Percentiles rank a stretch among this genome's conserved stretches.
These are phyloP conservation scores for Nemophila menziesii DNA, from an alignment of 257 asterid genomes.

Conservation along the genomic window DNA sequence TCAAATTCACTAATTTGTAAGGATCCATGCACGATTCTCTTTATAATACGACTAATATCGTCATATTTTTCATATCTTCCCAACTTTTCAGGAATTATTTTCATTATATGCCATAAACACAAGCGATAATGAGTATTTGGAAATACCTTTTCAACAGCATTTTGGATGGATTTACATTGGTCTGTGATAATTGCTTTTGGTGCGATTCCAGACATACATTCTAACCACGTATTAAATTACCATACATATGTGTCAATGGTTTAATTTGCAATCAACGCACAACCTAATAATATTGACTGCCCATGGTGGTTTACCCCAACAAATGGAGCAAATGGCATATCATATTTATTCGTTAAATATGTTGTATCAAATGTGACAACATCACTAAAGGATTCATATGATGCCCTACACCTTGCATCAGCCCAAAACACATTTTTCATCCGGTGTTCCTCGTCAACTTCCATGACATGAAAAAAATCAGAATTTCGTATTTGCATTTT, in stretches of 20 bases:
- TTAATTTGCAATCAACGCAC: neutral
- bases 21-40: neutral
- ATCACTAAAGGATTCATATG: conserved; percentile 5
- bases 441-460: neutral
- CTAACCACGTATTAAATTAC: neutral
- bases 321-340: conserved; percentile 4
- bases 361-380: conserved; percentile 7
- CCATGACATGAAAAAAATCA: conserved; percentile 3
- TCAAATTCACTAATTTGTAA: neutral
- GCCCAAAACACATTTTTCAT: conserved; percentile 10
- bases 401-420: conserved; percentile 4
- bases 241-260: neutral
- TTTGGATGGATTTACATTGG: no score
- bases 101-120: no score
- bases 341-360: conserved; percentile 2
- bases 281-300: neutral
- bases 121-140: neutral
- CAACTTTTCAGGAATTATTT: neutral
- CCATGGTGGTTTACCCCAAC: no score
- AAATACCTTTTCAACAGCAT: neutral
- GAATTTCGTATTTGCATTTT: neutral
- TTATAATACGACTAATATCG: neutral
- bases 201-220: neutral
- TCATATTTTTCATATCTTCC: neutral
- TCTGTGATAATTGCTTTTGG: no score